Evolutionary conservation across 805 yeast species (phyloP), one percentile per base, ranked within the genome.

Genomic region (Kazachstania bromeliacearum): DNA sequence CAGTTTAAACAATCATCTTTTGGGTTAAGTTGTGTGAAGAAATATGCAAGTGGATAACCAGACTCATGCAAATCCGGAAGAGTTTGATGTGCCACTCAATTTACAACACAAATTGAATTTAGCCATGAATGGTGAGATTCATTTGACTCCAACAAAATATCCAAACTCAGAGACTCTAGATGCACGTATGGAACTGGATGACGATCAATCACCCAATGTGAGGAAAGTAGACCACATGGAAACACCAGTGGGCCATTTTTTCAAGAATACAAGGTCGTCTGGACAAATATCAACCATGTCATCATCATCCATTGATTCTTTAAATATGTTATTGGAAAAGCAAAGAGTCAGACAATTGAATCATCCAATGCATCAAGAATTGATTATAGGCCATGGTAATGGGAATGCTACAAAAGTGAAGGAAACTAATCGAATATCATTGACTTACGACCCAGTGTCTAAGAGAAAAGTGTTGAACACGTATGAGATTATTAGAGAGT

Each of bases 381-480:
- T 33, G 25, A 40, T 35, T 28, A 16, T 10, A 13, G 34, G 26
- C 16, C 21, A 20, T n/a, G 24, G 9, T 10, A 18, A 23, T 19
- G 22, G n/a, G 17, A 31, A 28, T 9, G 33, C 21, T 10, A 13
- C 30, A 5, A 37, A 64, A 27, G 96, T 88, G 7, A 85, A 83
- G 51, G 97, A 92, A 56, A 88, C 96, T 1, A 78, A 73, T 41
- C 71, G 73, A 39, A 85, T 92, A 9, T 74, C 72, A 23, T 71
- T 89, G 31, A 95, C 87, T 48, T 87, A 84, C 60, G 96, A 92
- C 57, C 96, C 97, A 0, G 72, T 82, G 3, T 77, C 81, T 1
- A 77, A 81, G 41, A 74, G 94, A 33, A 84, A 88, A 55, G 77
- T 81, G 26, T 67, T 92, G 43, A 92, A 92, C 61, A 78, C 94